phyloP scores from a whole-genome alignment of 306 rosid genomes.

The Gastrolobium villosum region DNA sequence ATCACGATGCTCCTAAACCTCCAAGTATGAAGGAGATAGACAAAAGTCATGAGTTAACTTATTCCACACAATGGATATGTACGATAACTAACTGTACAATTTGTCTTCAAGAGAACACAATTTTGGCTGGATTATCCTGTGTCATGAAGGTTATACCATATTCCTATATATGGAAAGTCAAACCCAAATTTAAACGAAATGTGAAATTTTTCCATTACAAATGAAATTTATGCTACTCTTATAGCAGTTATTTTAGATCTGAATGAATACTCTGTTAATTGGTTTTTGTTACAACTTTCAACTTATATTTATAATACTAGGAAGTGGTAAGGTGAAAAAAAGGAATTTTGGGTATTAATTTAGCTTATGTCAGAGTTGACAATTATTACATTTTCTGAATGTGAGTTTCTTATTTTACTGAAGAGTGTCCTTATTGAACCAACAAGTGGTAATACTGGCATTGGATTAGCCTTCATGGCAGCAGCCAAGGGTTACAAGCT shows the following conservation, averaged over 20 bases:
- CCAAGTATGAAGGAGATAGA: background rate
- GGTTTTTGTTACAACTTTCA: slow-evolving; percentile 27
- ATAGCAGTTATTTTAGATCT: slow-evolving; percentile 9
- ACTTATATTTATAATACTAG: slow-evolving; percentile 32
- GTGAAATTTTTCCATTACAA: background rate
- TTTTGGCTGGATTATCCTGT: slow-evolving; percentile 27
- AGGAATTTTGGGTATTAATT: background rate
- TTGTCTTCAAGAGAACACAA: slow-evolving; percentile 26
- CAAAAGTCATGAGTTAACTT: background rate
- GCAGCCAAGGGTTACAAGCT: slow-evolving; percentile 80
- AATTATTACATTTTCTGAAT: slow-evolving; percentile 30
- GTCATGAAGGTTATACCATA: slow-evolving; percentile 34
- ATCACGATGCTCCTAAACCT: background rate
- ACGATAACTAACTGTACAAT: background rate
- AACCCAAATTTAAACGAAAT: slow-evolving; percentile 16
- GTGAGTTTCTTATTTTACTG: slow-evolving; percentile 45
- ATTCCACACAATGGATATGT: slow-evolving; percentile 12
- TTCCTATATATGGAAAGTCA: background rate
- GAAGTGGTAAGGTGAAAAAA: slow-evolving; percentile 23
- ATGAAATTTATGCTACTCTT: slow-evolving; percentile 15
- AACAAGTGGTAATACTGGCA: slow-evolving; percentile 83
- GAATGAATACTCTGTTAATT: slow-evolving; percentile 3
- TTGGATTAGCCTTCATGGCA: slow-evolving; percentile 89
- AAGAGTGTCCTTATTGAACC: slow-evolving; percentile 85
- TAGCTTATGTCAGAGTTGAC: slow-evolving; percentile 46